Base-by-base conservation (phyloP, 495 filamentous ascomycete genomes). In the Penicillium malachiteum region DNA sequence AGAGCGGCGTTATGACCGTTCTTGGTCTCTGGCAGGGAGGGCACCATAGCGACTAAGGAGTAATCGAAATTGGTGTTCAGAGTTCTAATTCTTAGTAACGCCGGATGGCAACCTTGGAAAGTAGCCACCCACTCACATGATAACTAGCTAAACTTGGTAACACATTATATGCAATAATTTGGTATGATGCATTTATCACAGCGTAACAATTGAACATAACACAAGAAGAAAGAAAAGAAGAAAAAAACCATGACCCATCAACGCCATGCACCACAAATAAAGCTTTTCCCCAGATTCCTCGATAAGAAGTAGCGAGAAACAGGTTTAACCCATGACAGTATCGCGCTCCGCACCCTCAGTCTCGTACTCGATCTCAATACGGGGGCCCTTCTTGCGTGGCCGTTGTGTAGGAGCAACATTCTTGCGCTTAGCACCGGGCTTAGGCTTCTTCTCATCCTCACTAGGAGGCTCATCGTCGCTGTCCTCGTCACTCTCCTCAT, bases 361-460 rank as follows among this genome's bases (percentile, higher is more conserved):
- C 62, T 90, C 87, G 56, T 87, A 86, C 71, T 91, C 88, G 55
- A 89, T 84, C 74, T 89, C 87, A 59, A 84, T 74, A 48, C 78
- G 78, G 40, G 82, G 76, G 32, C 77, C 77, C 76, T 90, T 90
- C 78, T 86, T 89, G 71, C 85, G 80, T 34, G 85, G 78, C 69
- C 84, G 83, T 39, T 74, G 59, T 56, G 79, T 79, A 30, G 83
- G 74, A 31, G 79, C 79, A 54, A 71, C 76, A 60, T 79, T 79
- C 81, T 90, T 91, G 66, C 88, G 74, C 79, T 91, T 91, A 43
- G 80, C 74, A 40, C 87, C 85, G 52, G 76, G 64, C 42, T 67
- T 66, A 8, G 79, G 73, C 71, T 83, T 84, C 16, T 77, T 78
- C 50, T 71, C 69, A 33, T 71, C 69, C 52, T 71, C 65, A 50